These are phyloP conservation scores for Saksenaea oblongispora DNA, from an alignment of 371 early-diverging fungal genomes.

Conservation along the genomic window DNA sequence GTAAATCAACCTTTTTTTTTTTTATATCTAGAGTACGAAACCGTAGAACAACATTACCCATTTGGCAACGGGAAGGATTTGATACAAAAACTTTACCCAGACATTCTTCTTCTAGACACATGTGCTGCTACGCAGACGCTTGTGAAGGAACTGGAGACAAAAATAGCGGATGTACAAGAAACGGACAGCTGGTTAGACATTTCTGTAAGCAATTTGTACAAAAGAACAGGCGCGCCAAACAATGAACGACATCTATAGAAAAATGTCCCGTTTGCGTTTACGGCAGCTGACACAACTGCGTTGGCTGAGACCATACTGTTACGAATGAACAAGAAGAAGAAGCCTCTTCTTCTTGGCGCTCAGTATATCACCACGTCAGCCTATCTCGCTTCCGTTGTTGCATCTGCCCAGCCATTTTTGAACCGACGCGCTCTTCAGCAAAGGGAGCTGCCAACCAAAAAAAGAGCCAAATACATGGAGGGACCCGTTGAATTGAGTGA, in stretches of 20 bases:
- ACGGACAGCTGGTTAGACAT: conserved; percentile 18
- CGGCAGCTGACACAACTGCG: conserved; percentile 11
- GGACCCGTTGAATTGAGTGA: neutral
- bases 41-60: conserved; percentile 20
- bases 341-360: conserved; percentile 9
- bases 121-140: conserved; percentile 24
- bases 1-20: neutral
- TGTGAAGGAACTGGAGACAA: conserved; percentile 2
- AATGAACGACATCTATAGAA: conserved; percentile 7
- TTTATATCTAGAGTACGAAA: conserved; percentile 23
- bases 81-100: conserved; percentile 13
- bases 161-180: conserved; percentile 8
- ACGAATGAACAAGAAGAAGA: conserved; percentile 6
- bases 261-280: conserved; percentile 19
- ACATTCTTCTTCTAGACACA: conserved; percentile 21
- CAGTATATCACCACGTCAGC: conserved; percentile 13
- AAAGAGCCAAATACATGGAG: conserved; percentile 1
- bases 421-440: conserved; percentile 11
- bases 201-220: conserved; percentile 8
- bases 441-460: conserved; percentile 16
- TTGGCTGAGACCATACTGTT: conserved; percentile 10
- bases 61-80: conserved; percentile 22
- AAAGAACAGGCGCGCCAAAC: neutral
- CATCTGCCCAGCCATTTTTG: conserved; percentile 11
- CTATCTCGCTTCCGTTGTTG: conserved; percentile 12